Evolutionary conservation across 1,139 yeast species (phyloP).

Genomic region (Yamadazyma epiphylla): DNA sequence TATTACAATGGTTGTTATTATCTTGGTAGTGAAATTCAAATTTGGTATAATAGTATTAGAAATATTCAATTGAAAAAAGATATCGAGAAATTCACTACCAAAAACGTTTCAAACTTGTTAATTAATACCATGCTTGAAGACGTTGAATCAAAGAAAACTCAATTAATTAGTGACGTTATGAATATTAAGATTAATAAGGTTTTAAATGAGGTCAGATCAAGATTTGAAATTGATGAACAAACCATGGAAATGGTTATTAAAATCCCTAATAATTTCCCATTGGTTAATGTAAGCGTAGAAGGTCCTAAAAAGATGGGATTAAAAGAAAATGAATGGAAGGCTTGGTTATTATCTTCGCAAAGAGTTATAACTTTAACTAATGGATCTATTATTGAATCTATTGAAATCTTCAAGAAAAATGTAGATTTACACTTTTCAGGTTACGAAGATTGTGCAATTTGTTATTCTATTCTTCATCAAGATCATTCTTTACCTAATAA

Average conservation of each 20-base stretch:
- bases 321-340: constrained; percentile 89
- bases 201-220: constrained; percentile 68
- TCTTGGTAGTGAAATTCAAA: constrained; percentile 65
- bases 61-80: constrained; percentile 53
- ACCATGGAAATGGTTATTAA: constrained; percentile 74
- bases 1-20: constrained; percentile 54
- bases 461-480: constrained; percentile 86
- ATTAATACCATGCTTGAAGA: constrained; percentile 54
- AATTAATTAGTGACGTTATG: constrained; percentile 43
- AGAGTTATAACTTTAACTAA: constrained; percentile 69
- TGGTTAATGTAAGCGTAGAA: constrained; percentile 65
- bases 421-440: constrained; percentile 84
- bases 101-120: constrained; percentile 60
- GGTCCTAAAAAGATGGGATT: constrained; percentile 86
- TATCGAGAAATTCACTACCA: constrained; percentile 61
- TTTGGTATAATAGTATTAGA: constrained; percentile 66
- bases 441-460: constrained; percentile 94
- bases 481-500: constrained; percentile 90
- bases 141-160: constrained; percentile 40
- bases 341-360: constrained; percentile 91
- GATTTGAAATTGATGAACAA: constrained; percentile 83
- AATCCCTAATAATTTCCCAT: constrained; percentile 72
- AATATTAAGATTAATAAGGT: constrained; percentile 56
- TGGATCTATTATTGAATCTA: constrained; percentile 79
- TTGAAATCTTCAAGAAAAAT: constrained; percentile 77